Evolutionary conservation across 1,284 basidiomycete species (phyloP), one percentile per base, ranked within the genome.

Genomic region (Apiotrichum veenhuisii): DNA sequence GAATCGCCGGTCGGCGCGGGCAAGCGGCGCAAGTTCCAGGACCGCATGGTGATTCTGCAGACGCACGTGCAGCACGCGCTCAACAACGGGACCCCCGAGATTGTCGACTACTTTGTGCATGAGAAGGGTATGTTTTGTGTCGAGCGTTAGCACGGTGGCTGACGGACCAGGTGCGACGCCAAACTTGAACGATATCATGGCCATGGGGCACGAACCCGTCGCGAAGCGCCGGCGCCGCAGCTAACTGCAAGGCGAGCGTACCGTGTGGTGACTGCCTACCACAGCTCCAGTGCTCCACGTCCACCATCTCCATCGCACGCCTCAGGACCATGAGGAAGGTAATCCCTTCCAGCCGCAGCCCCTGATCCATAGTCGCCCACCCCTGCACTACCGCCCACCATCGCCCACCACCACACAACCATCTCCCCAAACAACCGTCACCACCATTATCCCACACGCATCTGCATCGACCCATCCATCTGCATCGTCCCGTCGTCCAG

Each of bases 31-130:
- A 68, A 66, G 44, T 30, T 66, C 26, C 40, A 40, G 2, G 66
- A 70, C 51, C 52, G 70, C n/a, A 41, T 72, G 0, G 34, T 42
- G 3, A 66, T 72, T 22, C 56, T 55, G 0, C 59, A 64, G 2
- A 53, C 47, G 25, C 59, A 71, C 47, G 73, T 74, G 34, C 65
- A 71, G 55, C 47, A 57, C 37, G 71, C 71, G 23, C 80, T 86
- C 11, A 82, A 80, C 50, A 75, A 61, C 25, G 71, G 69, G 2
- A 59, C 70, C 82, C 88, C 85, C 68, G 72, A 75, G 23, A 71
- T 93, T 51, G 84, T 86, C 50, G 80, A 87, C 51, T 92, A 89
- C 69, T 80, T 92, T 44, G 82, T 84, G 50, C 74, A 79, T 57
- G 89, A 89, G 70, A 91, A 90, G 75, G 85, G 86, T 70, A 57